Conservation (phyloP, 2,329 filamentous ascomycete genomes). For the Sarocladiaceae sp. region DNA sequence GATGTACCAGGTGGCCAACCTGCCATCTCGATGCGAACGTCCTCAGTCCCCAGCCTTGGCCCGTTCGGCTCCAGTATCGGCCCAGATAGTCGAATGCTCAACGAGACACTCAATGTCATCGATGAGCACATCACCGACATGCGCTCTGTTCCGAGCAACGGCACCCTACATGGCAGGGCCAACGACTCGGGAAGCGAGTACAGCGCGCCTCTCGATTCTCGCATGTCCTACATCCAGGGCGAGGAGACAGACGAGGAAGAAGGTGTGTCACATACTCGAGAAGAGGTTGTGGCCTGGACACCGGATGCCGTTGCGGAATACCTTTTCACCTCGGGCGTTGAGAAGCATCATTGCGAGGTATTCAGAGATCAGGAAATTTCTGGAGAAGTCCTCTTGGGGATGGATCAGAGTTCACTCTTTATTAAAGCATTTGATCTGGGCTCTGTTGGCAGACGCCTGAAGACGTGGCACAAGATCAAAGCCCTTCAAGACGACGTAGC, state of each 20-base stretch:
- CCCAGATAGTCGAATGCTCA: constrained; percentile 68
- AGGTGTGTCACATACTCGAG: constrained; percentile 56
- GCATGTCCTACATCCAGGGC: constrained; percentile 86
- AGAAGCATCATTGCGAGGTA: constrained; percentile 85
- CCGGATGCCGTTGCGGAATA: constrained; percentile 82
- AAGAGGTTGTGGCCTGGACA: constrained; percentile 74
- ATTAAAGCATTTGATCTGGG: constrained; percentile 94
- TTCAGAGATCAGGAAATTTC: constrained; percentile 95
- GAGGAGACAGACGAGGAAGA: constrained; percentile 96
- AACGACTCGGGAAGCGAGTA: constrained; percentile 88
- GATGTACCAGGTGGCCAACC: not conserved
- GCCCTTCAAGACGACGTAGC: constrained; percentile 76
- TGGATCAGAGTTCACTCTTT: constrained; percentile 93
- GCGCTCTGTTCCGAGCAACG: constrained; percentile 46
- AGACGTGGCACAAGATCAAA: constrained; percentile 97
- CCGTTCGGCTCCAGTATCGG: constrained; percentile 17
- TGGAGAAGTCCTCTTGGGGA: constrained; percentile 84
- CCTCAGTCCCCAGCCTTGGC: not conserved
- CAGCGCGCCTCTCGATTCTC: constrained; percentile 68
- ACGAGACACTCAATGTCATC: constrained; percentile 91
- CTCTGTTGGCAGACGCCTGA: constrained; percentile 79
- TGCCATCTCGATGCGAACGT: not conserved
- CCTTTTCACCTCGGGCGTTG: constrained; percentile 76
- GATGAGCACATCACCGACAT: constrained; percentile 95
- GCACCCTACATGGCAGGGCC: constrained; percentile 42